Evolutionary conservation across 306 rosid species (phyloP), one percentile per base, ranked within the genome.

Genomic region (Canavalia ensiformis): DNA sequence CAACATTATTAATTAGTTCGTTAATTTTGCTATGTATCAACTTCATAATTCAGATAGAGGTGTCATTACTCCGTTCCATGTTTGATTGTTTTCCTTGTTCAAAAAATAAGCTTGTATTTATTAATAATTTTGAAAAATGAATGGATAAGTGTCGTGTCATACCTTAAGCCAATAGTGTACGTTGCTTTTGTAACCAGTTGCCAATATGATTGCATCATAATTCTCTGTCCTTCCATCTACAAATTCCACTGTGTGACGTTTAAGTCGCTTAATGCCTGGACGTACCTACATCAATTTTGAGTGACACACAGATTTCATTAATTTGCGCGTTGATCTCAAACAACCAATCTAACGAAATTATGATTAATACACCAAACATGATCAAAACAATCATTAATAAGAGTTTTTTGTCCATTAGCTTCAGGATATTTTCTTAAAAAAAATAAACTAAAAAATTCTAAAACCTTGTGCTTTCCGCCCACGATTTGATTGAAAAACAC

Each of bases 121-220:
- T 18, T 18, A 18, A 18, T 28, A n/a, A 18, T 55, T 35, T 8
- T 59, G 13, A 70, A 39, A 37, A 11, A 58, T 8, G 35, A 45
- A 66, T 7, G 58, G 13, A 51, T 30, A 6, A 56, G 49, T 45
- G 69, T 35, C 49, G 58, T 31, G 58, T 46, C 56, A 54, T 84
- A 93, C 99, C 99, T 92, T 91, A 67, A 96, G 98, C 99, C 99
- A 96, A 80, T 85, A 81, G 81, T 97, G 99, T 5, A 96, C 99
- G 82, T 93, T 96, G 86, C 99, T 96, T 94, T 88, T 96, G 87
- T 96, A 96, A 59, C 99, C 99, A 8, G 99, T 96, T 73, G 99
- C 99, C 47, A 96, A 84, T 52, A 96, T 87, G 80, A 96, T 89
- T 81, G 91, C 96, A 88, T 94, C 98, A 77, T 89, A 96, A 67